Base-by-base conservation (phyloP, 192 early-diverging fungal genomes). In the Entrophospora sp. region DNA sequence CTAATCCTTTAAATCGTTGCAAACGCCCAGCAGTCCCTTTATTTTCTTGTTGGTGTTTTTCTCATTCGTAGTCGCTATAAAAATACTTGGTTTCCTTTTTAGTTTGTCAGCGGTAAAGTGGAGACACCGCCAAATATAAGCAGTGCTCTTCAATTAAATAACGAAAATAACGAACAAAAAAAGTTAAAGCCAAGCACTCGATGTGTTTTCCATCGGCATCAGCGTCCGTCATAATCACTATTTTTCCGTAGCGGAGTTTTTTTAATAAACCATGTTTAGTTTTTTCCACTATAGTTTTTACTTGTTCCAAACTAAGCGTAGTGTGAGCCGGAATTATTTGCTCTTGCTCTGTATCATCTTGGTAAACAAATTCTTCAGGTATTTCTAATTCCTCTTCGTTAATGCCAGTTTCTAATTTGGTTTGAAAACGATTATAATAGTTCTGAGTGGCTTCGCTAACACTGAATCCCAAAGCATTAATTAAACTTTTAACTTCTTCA, bases 101-200 rank as follows among this genome's bases (percentile, higher is more conserved):
- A 2, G 55, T 58, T 58, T 34, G 55, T 34, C 16, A 58, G 16
- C 55, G 55, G 16, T 58, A 58, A 31, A 58, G 55, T 4, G 55
- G 55, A 58, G 55, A 35, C 4, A 58, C 28, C 35, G 55, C 55
- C 16, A 58, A 37, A 36, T 35, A 36, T 13, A 58, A 20, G 10
- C 5, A 4, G 35, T 36, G 9, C 14, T 58, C 55, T 20, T 58
- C 55, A 37, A 58, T 34, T 34, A 58, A 36, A 37, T 58, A 58
- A 37, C 55, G 55, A 58, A 58, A 58, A 58, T 58, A 58, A 27
- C 55, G 55, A 35, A 58, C 30, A 58, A 58, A 58, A 37, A 58
- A 58, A 58, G 31, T 34, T 14, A 58, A 58, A 9, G 28, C 55
- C 13, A 58, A 34, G 35, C 55, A 58, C 3, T 32, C 55, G 18